Base-by-base conservation (phyloP, 2,329 filamentous ascomycete genomes). In the Colletotrichum sp. region DNA sequence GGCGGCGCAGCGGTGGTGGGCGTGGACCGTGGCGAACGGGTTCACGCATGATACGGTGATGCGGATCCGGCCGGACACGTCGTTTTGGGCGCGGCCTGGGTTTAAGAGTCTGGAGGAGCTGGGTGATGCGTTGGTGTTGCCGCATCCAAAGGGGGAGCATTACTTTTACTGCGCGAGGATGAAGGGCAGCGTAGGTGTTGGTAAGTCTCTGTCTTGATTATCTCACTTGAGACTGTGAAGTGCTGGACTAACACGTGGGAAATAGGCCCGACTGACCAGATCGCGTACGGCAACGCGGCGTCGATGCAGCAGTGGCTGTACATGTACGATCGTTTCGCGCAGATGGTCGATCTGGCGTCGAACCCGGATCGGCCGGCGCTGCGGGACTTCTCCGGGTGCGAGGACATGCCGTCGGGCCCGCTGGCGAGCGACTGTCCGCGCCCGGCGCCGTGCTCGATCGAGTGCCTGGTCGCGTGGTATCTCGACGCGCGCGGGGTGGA, bases 261-360 rank as follows among this genome's bases (percentile, higher is more conserved):
- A 4, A 63, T 44, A 78, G 75, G 68, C n/a, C 49, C 66, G 24
- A 76, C 76, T 21, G 77, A 77, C 15, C 72, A 78, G 32, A 77
- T 78, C 69, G 76, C 76, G 16, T 78, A 78, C 71, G 77, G 77
- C 57, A 77, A 24, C 70, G n/a, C 73, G 30, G 57, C 73, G 13
- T 59, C 76, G 49, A 78, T 78, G 77, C 30, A 57, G 32, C 72
- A 78, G 63, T 78, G 77, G 72, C 73, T 78, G 24, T 64, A 71
- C 67, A 76, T 78, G 70, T 66, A 78, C 71, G 66, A 69, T 44
- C 44, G 69, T 4, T 75, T 76, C 30, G 39, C 60, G 49, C 74
- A 77, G 60, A 78, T 78, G 75, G 71, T 78, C 3, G 74, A 74
- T 60, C 65, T 78, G 36, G 77, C 77, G 10, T 59, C 70, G 34